Evolutionary conservation across 1,284 basidiomycete genomes (phyloP).

Genomic region (Hymenochaete sp.): DNA sequence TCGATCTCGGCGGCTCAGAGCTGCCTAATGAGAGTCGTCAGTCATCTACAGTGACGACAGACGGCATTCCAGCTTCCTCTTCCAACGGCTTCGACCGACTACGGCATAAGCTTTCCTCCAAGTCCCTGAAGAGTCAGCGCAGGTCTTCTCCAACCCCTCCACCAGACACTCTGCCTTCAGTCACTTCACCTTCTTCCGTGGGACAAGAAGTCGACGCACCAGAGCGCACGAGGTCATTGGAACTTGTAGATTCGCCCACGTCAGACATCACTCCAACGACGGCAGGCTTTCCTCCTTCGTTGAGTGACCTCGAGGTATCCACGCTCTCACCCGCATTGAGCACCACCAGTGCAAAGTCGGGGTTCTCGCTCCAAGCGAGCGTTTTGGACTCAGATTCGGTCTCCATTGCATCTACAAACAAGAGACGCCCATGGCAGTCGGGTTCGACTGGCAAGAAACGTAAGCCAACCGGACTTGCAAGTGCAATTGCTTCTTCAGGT

Average conservation of each 20-base stretch:
- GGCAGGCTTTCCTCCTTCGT: conserved; percentile 23
- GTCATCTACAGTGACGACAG: conserved; percentile 1
- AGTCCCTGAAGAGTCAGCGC: conserved; percentile 19
- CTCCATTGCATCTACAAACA: conserved; percentile 31
- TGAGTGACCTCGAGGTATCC: conserved; percentile 18
- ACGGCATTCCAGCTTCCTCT: neutral
- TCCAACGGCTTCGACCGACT: conserved; percentile 8
- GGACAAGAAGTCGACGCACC: conserved; percentile 10
- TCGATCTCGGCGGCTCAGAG: conserved; percentile 11
- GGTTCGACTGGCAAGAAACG: conserved; percentile 23
- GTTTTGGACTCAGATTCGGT: conserved; percentile 33
- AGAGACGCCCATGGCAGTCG: conserved; percentile 30
- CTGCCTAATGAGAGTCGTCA: conserved; percentile 3
- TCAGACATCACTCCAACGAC: conserved; percentile 27
- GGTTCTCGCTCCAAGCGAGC: conserved; percentile 20
- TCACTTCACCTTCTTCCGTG: conserved; percentile 24
- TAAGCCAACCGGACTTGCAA: conserved; percentile 46
- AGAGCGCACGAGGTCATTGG: conserved; percentile 16
- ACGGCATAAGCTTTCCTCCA: conserved; percentile 13
- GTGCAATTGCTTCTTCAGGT: conserved; percentile 58
- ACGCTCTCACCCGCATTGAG: conserved; percentile 20
- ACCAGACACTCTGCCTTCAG: conserved; percentile 4
- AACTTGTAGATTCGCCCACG: conserved; percentile 42
- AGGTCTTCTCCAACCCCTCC: conserved; percentile 18
- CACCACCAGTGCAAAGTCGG: neutral